These are phyloP conservation scores for Sporothrix sp. DNA, from an alignment of 2,329 filamentous ascomycete genomes.

Conservation along the genomic window DNA sequence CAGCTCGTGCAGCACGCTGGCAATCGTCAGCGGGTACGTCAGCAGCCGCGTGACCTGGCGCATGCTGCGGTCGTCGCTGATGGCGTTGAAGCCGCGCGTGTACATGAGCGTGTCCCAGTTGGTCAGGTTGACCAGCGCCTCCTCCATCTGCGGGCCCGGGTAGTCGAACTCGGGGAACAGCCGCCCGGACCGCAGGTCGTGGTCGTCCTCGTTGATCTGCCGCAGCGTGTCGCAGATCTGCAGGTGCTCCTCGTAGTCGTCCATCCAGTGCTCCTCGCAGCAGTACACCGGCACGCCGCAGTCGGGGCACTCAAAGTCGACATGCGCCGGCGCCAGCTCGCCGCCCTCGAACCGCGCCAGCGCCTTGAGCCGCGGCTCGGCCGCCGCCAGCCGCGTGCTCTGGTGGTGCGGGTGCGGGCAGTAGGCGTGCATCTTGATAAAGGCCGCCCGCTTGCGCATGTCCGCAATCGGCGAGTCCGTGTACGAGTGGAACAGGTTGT, in stretches of 20 bases:
- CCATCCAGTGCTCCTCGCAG: constrained; percentile 88
- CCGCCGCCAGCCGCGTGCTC: constrained; percentile 48
- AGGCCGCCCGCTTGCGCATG: constrained; percentile 78
- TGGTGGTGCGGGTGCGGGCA: constrained; percentile 87
- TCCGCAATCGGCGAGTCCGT: constrained; percentile 79
- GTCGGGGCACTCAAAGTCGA: constrained; percentile 90
- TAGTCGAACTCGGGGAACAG: constrained; percentile 93
- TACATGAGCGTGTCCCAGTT: constrained; percentile 98
- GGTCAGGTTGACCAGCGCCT: constrained; percentile 90
- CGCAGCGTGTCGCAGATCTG: constrained; percentile 84
- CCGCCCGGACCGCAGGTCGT: constrained; percentile 81
- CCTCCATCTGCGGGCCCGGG: constrained; percentile 80
- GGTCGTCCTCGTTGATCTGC: constrained; percentile 96
- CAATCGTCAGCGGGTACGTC: constrained; percentile 88
- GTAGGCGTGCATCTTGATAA: constrained; percentile 86
- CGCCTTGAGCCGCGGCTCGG: constrained; percentile 12
- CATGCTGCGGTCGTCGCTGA: constrained; percentile 85
- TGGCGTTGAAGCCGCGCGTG: constrained; percentile 79
- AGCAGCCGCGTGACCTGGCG: constrained; percentile 85
- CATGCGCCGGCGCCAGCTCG: constrained; percentile 61
- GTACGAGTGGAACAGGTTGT: constrained; percentile 91
- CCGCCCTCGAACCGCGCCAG: constrained; percentile 24
- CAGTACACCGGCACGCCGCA: constrained; percentile 92
- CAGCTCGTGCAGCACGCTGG: constrained; percentile 84
- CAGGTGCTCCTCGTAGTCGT: constrained; percentile 87